Conservation (phyloP, 352 stramenopile species). For the Phytophthora pistaciae region DNA sequence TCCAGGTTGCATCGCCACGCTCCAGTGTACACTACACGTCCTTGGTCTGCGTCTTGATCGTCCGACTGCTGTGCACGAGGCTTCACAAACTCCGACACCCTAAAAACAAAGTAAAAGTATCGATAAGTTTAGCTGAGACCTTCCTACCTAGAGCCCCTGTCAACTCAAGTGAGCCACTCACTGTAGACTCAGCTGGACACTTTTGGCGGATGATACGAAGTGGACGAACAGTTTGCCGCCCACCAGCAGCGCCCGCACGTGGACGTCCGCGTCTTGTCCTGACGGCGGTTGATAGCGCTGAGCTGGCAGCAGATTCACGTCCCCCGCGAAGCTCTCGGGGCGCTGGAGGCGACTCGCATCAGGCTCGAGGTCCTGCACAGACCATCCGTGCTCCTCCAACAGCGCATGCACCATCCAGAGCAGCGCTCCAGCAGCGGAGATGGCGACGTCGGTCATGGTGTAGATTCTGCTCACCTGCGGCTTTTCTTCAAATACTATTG, state of each 20-base stretch:
- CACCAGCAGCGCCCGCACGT: slow-evolving; percentile 47
- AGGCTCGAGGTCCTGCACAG: neutral
- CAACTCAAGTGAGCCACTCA: slow-evolving; percentile 24
- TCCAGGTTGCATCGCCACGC: slow-evolving; percentile 52
- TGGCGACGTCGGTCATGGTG: neutral
- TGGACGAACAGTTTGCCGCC: slow-evolving; percentile 54
- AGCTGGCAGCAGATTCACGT: slow-evolving; percentile 46
- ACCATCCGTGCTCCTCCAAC: slow-evolving; percentile 37
- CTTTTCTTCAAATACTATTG: too few species aligned
- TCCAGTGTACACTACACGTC: slow-evolving; percentile 20
- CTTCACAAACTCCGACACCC: slow-evolving; percentile 55
- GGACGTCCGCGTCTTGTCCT: slow-evolving; percentile 20
- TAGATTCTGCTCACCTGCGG: too few species aligned
- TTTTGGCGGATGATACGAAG: slow-evolving; percentile 43
- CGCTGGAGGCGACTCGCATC: neutral
- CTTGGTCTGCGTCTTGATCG: neutral
- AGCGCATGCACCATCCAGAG: slow-evolving; percentile 52
- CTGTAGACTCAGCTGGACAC: slow-evolving; percentile 42
- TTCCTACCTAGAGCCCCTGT: neutral
- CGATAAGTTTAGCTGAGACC: slow-evolving; percentile 5
- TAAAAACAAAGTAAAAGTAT: slow-evolving; percentile 27
- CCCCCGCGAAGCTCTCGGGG: slow-evolving; percentile 35
- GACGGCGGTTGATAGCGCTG: slow-evolving; percentile 22
- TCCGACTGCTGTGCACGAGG: neutral
- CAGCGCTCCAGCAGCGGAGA: slow-evolving; percentile 42